Conservation (phyloP, 2,329 filamentous ascomycete species). For the Trichophyton simii region DNA sequence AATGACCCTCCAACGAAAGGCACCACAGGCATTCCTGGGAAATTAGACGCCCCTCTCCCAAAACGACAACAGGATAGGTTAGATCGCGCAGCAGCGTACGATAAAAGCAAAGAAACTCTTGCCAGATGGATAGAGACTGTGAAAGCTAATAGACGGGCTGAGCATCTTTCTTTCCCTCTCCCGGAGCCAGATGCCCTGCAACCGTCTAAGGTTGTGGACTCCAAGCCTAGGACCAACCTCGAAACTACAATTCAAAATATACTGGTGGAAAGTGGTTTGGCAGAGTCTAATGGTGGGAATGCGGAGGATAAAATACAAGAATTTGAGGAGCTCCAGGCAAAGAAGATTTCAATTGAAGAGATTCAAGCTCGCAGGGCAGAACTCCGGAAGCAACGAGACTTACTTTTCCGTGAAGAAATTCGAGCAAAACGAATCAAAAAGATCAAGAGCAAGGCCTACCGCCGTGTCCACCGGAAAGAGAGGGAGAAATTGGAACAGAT, state of each 20-base stretch:
- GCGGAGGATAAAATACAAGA: slow-evolving; percentile 54
- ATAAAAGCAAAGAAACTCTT: slow-evolving; percentile 83
- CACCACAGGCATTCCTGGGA: slow-evolving; percentile 46
- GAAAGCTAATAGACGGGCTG: slow-evolving; percentile 81
- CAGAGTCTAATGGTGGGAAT: slow-evolving; percentile 45
- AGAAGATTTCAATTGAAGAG: slow-evolving; percentile 60
- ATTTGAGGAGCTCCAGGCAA: slow-evolving; percentile 56
- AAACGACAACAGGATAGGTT: slow-evolving; percentile 77
- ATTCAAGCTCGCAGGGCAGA: slow-evolving; percentile 60
- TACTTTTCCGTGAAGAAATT: slow-evolving; percentile 78
- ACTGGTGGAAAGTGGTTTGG: slow-evolving; percentile 73
- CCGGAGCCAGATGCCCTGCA: slow-evolving; percentile 53
- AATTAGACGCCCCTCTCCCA: slow-evolving; percentile 69
- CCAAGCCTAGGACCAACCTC: slow-evolving; percentile 62
- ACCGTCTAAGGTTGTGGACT: slow-evolving; percentile 43
- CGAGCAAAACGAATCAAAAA: slow-evolving; percentile 91
- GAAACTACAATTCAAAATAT: slow-evolving; percentile 80
- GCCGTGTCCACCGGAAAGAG: slow-evolving; percentile 78
- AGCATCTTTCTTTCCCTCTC: slow-evolving; percentile 80
- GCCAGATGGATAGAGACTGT: slow-evolving; percentile 90
- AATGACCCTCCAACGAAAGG: slow-evolving; percentile 32
- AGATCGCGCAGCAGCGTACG: slow-evolving; percentile 69
- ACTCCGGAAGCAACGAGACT: slow-evolving; percentile 66
- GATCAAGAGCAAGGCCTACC: slow-evolving; percentile 95
- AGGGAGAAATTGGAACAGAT: slow-evolving; percentile 46